phyloP scores from a whole-genome alignment of 1,139 yeast species.

The Blastobotrys ciferrii region DNA sequence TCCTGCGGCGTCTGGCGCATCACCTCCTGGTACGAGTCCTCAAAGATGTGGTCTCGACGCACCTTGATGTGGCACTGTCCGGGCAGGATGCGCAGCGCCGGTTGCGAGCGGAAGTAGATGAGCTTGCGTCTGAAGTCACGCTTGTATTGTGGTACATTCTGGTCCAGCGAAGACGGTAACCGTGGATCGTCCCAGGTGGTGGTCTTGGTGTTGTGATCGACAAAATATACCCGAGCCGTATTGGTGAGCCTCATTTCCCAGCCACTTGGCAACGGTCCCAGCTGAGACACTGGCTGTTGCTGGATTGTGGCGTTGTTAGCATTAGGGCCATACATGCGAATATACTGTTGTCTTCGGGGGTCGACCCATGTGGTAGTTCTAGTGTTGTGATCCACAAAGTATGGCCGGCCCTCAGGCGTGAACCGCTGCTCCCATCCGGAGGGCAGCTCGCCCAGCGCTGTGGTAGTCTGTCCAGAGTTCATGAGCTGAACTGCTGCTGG shows the following conservation, averaged over 20 bases:
- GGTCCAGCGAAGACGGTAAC: slow-evolving; percentile 93
- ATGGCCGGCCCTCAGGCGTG: slow-evolving; percentile 97
- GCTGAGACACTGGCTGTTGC: slow-evolving; percentile 97
- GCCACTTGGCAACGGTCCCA: slow-evolving; percentile 97
- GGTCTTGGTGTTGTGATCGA: slow-evolving; percentile 97
- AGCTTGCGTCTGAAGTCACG: slow-evolving; percentile 98
- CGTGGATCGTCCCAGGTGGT: slow-evolving; percentile 99
- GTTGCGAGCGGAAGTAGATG: slow-evolving; percentile 96
- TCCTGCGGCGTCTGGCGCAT: slow-evolving; percentile 99
- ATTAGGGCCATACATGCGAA: slow-evolving; percentile 73
- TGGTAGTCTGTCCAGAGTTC: slow-evolving; percentile 70
- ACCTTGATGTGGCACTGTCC: slow-evolving; percentile 99
- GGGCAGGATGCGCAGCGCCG: slow-evolving; percentile 92
- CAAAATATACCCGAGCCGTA: slow-evolving; percentile 97
- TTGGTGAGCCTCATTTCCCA: slow-evolving; percentile 99
- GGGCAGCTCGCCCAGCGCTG: slow-evolving; percentile 95
- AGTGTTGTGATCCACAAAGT: slow-evolving; percentile 96
- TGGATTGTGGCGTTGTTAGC: slow-evolving; percentile 73
- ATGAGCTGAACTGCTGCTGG: slow-evolving; percentile 38
- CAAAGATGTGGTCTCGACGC: slow-evolving; percentile 93
- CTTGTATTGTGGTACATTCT: slow-evolving; percentile 97
- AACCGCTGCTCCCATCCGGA: slow-evolving; percentile 99
- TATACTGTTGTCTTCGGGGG: slow-evolving; percentile 97
- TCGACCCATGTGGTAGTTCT: slow-evolving; percentile 99
- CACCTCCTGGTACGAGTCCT: slow-evolving; percentile 95